A percentile compares a stretch with the other conserved stretches of the same genome.
Conservation (phyloP, 176 grass and related monocot genomes). For the Carex cristatella region DNA sequence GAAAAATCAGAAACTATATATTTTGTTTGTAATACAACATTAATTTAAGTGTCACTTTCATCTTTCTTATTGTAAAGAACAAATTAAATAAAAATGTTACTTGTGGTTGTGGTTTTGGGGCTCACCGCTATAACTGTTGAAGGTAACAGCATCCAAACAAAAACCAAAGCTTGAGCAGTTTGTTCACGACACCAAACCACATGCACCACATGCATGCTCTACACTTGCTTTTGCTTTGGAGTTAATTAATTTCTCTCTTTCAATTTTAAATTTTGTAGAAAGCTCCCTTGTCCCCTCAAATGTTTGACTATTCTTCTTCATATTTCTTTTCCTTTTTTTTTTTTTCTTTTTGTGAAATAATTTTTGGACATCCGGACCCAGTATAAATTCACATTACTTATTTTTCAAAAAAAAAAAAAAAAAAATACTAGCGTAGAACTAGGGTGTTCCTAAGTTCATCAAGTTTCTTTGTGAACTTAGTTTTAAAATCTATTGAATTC, state of each 20-base stretch:
- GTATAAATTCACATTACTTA: no score
- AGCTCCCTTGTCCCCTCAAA: slow-evolving; percentile 1
- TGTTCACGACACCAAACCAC: slow-evolving; percentile 11
- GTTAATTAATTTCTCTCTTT: not conserved
- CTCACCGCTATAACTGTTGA: slow-evolving; percentile 6
- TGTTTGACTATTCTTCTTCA: not conserved
- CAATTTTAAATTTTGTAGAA: slow-evolving; percentile 3
- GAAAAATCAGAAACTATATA: not conserved
- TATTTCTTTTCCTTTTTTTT: not conserved
- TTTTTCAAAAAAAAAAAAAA: no score
- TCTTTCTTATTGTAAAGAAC: not conserved
- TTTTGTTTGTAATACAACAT: not conserved
- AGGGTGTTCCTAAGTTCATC: no score
- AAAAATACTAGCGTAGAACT: no score
- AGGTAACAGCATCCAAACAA: slow-evolving; percentile 18
- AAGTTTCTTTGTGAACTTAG: no score
- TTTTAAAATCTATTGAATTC: no score
- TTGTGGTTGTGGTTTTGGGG: slow-evolving; percentile 3
- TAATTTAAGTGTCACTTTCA: not conserved
- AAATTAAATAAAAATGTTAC: not conserved
- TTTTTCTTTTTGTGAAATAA: not conserved
- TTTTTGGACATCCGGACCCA: not conserved
- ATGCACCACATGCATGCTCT: slow-evolving; percentile 11
- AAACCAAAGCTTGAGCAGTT: slow-evolving; percentile 9
- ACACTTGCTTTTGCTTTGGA: not conserved